Evolutionary conservation across 2,329 filamentous ascomycete genomes (phyloP).

Genomic region (Thelonectria discophora): DNA sequence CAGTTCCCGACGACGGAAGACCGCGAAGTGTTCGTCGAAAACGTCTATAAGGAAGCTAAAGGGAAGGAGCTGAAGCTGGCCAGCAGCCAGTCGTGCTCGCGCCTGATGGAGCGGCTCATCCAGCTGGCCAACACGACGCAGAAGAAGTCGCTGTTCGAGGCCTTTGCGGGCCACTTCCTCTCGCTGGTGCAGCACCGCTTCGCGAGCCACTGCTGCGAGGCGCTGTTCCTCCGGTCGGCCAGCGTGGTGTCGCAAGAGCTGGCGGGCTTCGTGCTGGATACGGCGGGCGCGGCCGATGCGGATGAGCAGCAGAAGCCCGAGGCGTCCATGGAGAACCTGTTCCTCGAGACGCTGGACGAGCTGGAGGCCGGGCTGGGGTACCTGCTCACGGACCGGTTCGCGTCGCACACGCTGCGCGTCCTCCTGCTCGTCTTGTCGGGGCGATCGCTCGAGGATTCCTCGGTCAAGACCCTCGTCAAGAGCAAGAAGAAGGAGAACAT

Average conservation of each 20-base stretch:
- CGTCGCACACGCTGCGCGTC: conserved; percentile 88
- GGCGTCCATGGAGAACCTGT: conserved; percentile 82
- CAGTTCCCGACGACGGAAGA: conserved; percentile 83
- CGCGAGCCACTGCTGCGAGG: conserved; percentile 96
- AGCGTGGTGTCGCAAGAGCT: conserved; percentile 80
- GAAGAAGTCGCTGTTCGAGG: conserved; percentile 86
- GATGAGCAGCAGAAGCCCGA: conserved; percentile 58
- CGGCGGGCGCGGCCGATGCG: conserved; percentile 54
- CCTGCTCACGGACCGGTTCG: conserved; percentile 86
- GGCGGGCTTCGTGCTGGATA: conserved; percentile 56
- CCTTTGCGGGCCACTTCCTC: conserved; percentile 86
- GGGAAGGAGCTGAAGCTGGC: conserved; percentile 97
- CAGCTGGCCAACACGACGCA: conserved; percentile 80
- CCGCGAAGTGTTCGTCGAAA: conserved; percentile 75
- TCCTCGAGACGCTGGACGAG: conserved; percentile 84
- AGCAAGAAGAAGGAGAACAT: conserved; percentile 94
- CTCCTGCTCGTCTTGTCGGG: conserved; percentile 88
- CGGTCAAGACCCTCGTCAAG: conserved; percentile 78
- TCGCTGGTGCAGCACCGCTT: conserved; percentile 94
- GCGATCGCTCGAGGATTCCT: conserved; percentile 75
- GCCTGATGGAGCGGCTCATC: conserved; percentile 91
- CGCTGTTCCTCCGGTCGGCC: conserved; percentile 85
- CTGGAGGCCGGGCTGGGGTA: conserved; percentile 85
- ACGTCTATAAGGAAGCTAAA: conserved; percentile 84
- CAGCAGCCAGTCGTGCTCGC: conserved; percentile 93